Evolutionary conservation across 2,329 filamentous ascomycete species (phyloP), one percentile per base, ranked within the genome.

Genomic region (Periglandula ipomoeae): DNA sequence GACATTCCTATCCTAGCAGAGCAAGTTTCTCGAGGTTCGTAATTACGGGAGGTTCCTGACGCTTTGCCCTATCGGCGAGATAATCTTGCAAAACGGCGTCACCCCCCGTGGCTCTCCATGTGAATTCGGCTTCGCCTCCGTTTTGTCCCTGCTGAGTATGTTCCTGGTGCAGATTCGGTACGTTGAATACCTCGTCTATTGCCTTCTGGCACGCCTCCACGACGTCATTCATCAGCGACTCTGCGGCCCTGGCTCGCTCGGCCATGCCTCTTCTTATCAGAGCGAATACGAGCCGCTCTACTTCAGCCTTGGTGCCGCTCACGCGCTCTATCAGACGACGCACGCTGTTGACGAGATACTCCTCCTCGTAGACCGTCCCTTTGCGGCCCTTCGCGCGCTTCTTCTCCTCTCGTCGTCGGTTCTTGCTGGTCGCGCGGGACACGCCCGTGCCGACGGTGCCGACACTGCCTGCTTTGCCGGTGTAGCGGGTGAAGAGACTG

Each of bases 321-420:
- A 95, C 81, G 32, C 90, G 77, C 64, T 95, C 89, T 13, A 95
- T 79, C 30, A 98, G 74, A 22, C 93, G 76, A 11, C 84, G 79
- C 32, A 97, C 82, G 56, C 85, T 91, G 64, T 90, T 93, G 50
- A 95, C 84, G 5, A 98, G 78, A 65, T 98, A 98, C 66, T 97
- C 93, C 62, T 97, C 91, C 66, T 98, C 93, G 65, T 98, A 98
- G 5, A 98, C 87, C 15, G 88, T 95, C 10, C 93, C 93, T 72
- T 97, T 97, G 65, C 95, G 91, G 22, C 93, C 93, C 7, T 89
- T 75, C 0, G 93, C 93, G 15, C 91, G 82, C 76, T 98, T 98
- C 65, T 95, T 82, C 73, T 98, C 93, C 67, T 98, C 93, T 19
- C 89, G 78, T 22, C 85, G 76, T 46, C 89, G 82, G 62, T 95